Conservation (phyloP, 2,329 filamentous ascomycete species). For the Sordariomycetes sp. region DNA sequence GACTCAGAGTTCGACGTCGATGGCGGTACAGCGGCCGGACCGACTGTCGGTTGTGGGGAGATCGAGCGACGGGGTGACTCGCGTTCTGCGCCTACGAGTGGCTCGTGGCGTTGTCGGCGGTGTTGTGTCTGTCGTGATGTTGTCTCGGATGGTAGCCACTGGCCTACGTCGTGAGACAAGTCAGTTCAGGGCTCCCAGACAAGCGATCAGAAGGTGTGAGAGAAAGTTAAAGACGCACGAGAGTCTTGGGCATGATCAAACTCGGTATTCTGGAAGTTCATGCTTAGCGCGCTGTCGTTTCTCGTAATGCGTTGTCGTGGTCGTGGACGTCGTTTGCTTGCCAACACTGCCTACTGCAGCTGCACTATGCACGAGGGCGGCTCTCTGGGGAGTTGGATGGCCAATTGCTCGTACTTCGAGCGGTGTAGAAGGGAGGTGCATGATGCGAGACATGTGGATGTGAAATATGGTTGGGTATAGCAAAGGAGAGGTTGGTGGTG, state of each 20-base stretch:
- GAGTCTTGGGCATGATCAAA: constrained; percentile 25
- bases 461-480: constrained; percentile 4
- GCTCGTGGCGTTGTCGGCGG: constrained; percentile 5
- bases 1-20: constrained; percentile 23
- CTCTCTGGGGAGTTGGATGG: background rate
- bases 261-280: constrained; percentile 27
- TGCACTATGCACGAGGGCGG: background rate
- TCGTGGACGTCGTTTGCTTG: constrained; percentile 1
- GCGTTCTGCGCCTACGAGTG: constrained; percentile 5
- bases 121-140: background rate
- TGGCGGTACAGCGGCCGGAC: constrained; percentile 26
- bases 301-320: too few species aligned
- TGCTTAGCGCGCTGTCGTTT: constrained; percentile 12
- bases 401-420: constrained; percentile 1
- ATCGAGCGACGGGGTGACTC: constrained; percentile 14
- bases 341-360: constrained; percentile 1
- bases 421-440: constrained; percentile 5
- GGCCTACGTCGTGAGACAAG: constrained; percentile 1
- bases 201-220: background rate
- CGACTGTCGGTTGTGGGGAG: constrained; percentile 24
- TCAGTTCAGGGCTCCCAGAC: background rate
- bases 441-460: constrained; percentile 3
- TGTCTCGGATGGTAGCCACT: constrained; percentile 3
- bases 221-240: constrained; percentile 18
- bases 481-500: constrained; percentile 3